Percentiles rank a stretch among this genome's conserved stretches.
These are phyloP conservation scores for Bjerkandera adusta DNA, from an alignment of 1,284 basidiomycete species.

Conservation along the genomic window DNA sequence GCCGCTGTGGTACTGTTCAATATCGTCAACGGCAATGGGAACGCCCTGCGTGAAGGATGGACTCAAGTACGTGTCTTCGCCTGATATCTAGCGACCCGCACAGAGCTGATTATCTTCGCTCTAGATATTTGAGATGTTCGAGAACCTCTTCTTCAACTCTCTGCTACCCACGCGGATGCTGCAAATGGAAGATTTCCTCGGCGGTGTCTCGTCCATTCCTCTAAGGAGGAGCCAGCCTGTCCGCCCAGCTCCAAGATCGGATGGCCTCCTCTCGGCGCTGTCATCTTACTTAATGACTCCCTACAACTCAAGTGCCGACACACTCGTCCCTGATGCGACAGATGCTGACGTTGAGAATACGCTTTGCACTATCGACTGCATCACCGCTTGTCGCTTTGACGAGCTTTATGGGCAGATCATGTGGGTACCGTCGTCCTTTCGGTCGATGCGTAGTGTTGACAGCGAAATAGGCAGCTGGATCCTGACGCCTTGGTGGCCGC, in stretches of 20 bases:
- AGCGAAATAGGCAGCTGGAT: constrained; percentile 65
- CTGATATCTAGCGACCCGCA: too few species aligned
- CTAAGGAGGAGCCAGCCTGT: constrained; percentile 73
- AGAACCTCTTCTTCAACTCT: constrained; percentile 93
- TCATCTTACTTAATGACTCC: constrained; percentile 98
- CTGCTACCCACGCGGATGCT: constrained; percentile 86
- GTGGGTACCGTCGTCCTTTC: constrained; percentile 45
- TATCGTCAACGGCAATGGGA: constrained; percentile 96
- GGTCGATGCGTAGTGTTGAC: neutral
- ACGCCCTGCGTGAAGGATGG: constrained; percentile 94
- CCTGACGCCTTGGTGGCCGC: constrained; percentile 80
- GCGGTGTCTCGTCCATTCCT: constrained; percentile 86
- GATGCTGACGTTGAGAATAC: constrained; percentile 93
- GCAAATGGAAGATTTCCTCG: constrained; percentile 97
- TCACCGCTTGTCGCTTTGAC: constrained; percentile 91
- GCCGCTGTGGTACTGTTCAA: constrained; percentile 98
- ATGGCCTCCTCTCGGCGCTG: constrained; percentile 90
- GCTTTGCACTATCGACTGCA: constrained; percentile 92
- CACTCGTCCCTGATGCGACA: constrained; percentile 77
- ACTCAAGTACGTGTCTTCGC: constrained; percentile 58
- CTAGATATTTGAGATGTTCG: constrained; percentile 97
- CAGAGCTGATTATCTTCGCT: too few species aligned
- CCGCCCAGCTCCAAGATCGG: constrained; percentile 65
- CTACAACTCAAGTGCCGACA: constrained; percentile 72
- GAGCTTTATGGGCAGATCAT: constrained; percentile 93